These are phyloP conservation scores for Microbotryomycetes sp. DNA, from an alignment of 1,284 basidiomycete genomes.

Conservation along the genomic window DNA sequence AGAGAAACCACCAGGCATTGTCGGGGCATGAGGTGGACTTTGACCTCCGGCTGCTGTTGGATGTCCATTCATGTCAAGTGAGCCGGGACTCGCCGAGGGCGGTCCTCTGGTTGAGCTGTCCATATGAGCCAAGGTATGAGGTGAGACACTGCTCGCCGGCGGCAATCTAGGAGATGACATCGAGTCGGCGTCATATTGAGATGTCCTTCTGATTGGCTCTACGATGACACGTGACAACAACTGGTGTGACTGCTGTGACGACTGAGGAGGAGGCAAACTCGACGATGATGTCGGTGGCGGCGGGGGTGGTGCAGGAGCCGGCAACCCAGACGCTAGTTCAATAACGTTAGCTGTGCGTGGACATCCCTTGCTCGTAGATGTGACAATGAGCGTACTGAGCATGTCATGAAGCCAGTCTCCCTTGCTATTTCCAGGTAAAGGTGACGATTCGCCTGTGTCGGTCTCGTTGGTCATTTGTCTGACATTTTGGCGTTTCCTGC, in stretches of 20 bases:
- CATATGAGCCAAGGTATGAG: neutral
- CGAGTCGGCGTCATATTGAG: neutral
- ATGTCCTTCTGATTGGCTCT: too few relatives aligned
- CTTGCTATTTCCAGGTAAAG: neutral
- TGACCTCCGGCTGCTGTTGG: neutral
- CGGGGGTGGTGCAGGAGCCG: too few relatives aligned
- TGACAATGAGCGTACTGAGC: neutral
- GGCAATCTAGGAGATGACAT: neutral
- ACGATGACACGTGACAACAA: too few relatives aligned
- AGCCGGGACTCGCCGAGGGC: neutral
- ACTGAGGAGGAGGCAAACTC: too few relatives aligned
- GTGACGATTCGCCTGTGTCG: neutral
- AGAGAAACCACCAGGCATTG: slow-evolving; percentile 13
- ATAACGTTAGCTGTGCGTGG: too few relatives aligned
- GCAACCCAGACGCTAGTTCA: too few relatives aligned
- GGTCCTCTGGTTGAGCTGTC: neutral
- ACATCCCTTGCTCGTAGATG: too few relatives aligned
- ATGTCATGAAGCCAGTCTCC: slow-evolving; percentile 2
- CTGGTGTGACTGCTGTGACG: too few relatives aligned
- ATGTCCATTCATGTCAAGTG: neutral
- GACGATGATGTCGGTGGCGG: too few relatives aligned
- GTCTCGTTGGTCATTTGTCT: neutral
- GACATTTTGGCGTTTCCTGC: neutral
- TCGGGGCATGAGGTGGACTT: neutral
- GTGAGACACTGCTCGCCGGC: neutral